Base-by-base conservation (phyloP, 2,329 filamentous ascomycete genomes). In the Colletotrichum gloeosporioides region DNA sequence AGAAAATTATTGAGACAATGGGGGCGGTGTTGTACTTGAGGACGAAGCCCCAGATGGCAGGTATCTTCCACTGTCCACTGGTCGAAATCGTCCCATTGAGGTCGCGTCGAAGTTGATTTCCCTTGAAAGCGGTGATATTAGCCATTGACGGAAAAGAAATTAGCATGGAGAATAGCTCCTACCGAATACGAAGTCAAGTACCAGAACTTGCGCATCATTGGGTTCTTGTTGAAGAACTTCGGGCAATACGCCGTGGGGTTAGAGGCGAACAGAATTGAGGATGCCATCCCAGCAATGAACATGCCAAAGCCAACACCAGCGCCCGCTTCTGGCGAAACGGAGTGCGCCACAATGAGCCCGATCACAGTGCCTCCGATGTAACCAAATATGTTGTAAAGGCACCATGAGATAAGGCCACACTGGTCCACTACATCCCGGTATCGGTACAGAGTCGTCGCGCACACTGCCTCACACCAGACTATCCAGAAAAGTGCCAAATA, bases 401-500 rank as follows among this genome's bases (percentile, higher is more conserved):
- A 64, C 79, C 88, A 87, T 25, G 88, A 75, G 12, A 85, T 72
- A 61, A 87, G 73, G 6, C 89, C 84, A n/a, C 87, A 81, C 77
- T 89, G 82, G n/a, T 82, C 79, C 27, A 84, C 80, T 18, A 89
- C 83, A 64, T 88, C 84, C 15, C 82, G 83, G 82, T 87, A 90
- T 18, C 88, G 86, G 74, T 90, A 90, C 0, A 89, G 84, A 0
- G 85, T 90, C 0, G 87, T 91, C 2, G 88, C 85, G 75, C 86
- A 86, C 66, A 90, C 84, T 62, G 89, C 82, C 83, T 91, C 82
- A 59, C 86, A 80, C 86, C 88, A 86, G 73, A 91, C 85, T 59
- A 90, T 86, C 79, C 91, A 87, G 75, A 91, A 85, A 13, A 91
- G 82, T 13, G 87, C 83, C 4, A 89, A 78, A 67, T 90, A 88